These are phyloP conservation scores for Trichoderma oligosporum DNA, from an alignment of 2,329 filamentous ascomycete species.

Conservation along the genomic window DNA sequence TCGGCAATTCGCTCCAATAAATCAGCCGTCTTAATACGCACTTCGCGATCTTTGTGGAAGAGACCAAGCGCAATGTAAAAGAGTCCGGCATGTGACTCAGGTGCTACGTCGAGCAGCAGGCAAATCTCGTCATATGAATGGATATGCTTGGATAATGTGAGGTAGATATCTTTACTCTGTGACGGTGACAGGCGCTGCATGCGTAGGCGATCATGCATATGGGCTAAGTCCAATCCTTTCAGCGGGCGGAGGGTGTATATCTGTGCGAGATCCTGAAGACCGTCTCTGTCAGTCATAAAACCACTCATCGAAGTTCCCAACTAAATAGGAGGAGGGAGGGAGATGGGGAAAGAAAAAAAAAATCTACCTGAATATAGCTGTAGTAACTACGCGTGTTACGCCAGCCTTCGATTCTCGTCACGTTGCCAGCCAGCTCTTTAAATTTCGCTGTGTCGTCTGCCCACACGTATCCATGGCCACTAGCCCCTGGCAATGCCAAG, in stretches of 20 bases:
- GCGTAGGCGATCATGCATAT: constrained; percentile 87
- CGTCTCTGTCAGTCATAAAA: not conserved
- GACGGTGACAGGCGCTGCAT: constrained; percentile 72
- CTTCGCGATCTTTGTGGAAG: constrained; percentile 82
- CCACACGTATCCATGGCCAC: constrained; percentile 95
- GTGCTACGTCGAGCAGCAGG: constrained; percentile 75
- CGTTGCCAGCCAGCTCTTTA: constrained; percentile 85
- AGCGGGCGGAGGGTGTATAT: constrained; percentile 63
- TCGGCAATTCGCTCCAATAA: constrained; percentile 76
- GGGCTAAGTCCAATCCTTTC: constrained; percentile 79
- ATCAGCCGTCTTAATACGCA: constrained; percentile 72
- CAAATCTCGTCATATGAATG: constrained; percentile 82
- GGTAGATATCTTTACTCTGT: constrained; percentile 79
- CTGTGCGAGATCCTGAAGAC: constrained; percentile 59
- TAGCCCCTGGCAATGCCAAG: constrained; percentile 53
- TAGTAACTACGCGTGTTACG: constrained; percentile 93
- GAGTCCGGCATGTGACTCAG: constrained; percentile 79
- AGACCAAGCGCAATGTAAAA: constrained; percentile 89
- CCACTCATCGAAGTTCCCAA: too few species aligned
- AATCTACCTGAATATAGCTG: constrained; percentile 77
- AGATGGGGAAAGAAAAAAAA: not conserved
- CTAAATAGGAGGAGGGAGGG: not conserved
- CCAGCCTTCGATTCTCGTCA: constrained; percentile 94
- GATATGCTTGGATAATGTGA: constrained; percentile 71
- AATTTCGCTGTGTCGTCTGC: constrained; percentile 74